Evolutionary conservation across 345 rosid species (phyloP), one percentile per base, ranked within the genome.

Genomic region (Camelina hispida): DNA sequence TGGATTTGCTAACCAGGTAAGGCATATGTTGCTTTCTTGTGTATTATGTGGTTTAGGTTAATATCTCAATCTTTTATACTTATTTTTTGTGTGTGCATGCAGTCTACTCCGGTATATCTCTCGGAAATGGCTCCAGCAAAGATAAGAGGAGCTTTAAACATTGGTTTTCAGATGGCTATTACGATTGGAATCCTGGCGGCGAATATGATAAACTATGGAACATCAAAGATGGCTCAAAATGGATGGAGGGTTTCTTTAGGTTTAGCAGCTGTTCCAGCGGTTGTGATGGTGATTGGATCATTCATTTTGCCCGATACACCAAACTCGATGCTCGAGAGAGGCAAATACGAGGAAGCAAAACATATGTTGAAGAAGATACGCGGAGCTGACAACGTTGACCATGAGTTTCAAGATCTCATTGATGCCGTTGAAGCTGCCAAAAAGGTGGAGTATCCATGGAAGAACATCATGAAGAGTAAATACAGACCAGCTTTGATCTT

Each of bases 111-210:
- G 2, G 65, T 87, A 15, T 87, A 87, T 56, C 81, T 85, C 3
- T 85, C 87, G 1, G 91, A 85, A 68, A 85, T 87, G 87, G 87
- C 88, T 9, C 88, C 88, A 0, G 78, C 77, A n/a, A 82, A 84
- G 80, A 68, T 74, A 37, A 69, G 91, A 28, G 91, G 91, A 28
- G 75, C 82, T 1, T 67, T 87, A 43, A 85, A 85, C 79, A 74
- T 82, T 9, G 66, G 82, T 60, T 87, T 79, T 62, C 86, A 85
- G 71, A 67, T 87, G 14, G 72, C 85, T 14, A 81, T 85, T 54
- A 78, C 85, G 10, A 69, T 83, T 13, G 91, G 91, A 11, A 78
- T 87, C 62, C 42, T 83, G 5, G 67, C 43, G 9, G 91, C 91
- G 3, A 85, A 85, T 56, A 57, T 85, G 15, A 76, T 82, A 11